These are phyloP conservation scores for Suillus weaverae DNA, from an alignment of 768 basidiomycete genomes.

Conservation along the genomic window DNA sequence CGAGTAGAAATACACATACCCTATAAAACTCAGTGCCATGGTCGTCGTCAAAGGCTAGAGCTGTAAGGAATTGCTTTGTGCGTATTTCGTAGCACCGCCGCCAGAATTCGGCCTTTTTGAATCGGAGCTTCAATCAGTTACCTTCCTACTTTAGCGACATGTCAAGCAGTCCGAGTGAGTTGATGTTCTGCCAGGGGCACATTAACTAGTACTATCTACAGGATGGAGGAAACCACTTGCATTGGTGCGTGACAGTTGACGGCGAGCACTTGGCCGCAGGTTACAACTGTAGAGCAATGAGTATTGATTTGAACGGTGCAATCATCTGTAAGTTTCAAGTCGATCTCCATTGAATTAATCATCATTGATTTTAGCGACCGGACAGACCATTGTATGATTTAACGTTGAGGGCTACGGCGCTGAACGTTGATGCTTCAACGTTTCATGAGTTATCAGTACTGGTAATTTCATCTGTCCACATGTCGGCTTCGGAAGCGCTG, in stretches of 20 bases:
- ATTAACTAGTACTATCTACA: background rate
- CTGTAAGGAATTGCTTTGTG: constrained; percentile 13
- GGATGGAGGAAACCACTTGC: background rate
- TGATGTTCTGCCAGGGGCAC: background rate
- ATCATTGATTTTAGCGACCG: background rate
- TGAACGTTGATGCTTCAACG: background rate
- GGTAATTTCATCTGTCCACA: background rate
- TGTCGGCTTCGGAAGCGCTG: background rate
- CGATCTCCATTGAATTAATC: background rate
- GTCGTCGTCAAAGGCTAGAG: constrained; percentile 18
- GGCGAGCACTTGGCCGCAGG: background rate
- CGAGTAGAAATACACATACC: constrained; percentile 40
- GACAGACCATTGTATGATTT: background rate
- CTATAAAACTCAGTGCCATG: constrained; percentile 79
- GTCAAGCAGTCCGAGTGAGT: too few relatives aligned
- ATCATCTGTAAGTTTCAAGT: background rate
- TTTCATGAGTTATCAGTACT: background rate
- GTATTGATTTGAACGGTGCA: background rate
- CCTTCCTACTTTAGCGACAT: background rate
- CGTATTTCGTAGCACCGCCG: constrained; percentile 14
- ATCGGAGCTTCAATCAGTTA: constrained; percentile 28
- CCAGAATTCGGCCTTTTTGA: constrained; percentile 18
- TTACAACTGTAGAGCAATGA: background rate
- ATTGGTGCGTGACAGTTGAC: background rate
- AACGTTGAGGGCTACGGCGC: background rate